Conservation (phyloP, 2,329 filamentous ascomycete genomes). For the Beauveria asiatica region DNA sequence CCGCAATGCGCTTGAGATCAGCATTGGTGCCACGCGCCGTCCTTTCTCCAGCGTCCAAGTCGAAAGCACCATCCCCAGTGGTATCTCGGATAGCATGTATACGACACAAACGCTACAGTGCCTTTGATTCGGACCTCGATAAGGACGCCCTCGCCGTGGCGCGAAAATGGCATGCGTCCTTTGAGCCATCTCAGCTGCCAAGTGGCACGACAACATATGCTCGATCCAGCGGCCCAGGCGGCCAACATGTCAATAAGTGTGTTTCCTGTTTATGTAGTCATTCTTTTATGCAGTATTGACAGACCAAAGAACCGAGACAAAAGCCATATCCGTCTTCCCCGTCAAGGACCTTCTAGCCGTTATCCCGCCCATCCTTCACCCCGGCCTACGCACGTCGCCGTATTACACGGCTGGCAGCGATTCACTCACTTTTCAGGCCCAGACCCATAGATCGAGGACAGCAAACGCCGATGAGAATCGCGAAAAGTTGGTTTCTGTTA, state of each 20-base stretch:
- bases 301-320: slow-evolving; percentile 46
- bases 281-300: slow-evolving; percentile 28
- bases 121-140: slow-evolving; percentile 42
- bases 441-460: slow-evolving; percentile 42
- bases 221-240: slow-evolving; percentile 52
- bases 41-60: background rate
- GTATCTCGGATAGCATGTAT: background rate
- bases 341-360: slow-evolving; percentile 35
- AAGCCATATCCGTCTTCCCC: slow-evolving; percentile 46
- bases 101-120: slow-evolving; percentile 31
- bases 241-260: slow-evolving; percentile 56
- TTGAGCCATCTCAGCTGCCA: slow-evolving; percentile 36
- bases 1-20: slow-evolving; percentile 6
- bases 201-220: slow-evolving; percentile 45
- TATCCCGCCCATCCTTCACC: slow-evolving; percentile 40
- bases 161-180: slow-evolving; percentile 40
- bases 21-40: background rate
- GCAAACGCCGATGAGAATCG: slow-evolving; percentile 47
- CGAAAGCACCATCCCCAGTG: background rate
- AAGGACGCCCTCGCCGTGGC: slow-evolving; percentile 42
- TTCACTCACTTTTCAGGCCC: slow-evolving; percentile 46
- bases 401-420: slow-evolving; percentile 46
- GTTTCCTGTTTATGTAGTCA: background rate
- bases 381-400: slow-evolving; percentile 39
- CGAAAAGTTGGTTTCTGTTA: slow-evolving; percentile 39